phyloP scores from a whole-genome alignment of 768 basidiomycete genomes.

The Tylopilus cervinicoccineus region DNA sequence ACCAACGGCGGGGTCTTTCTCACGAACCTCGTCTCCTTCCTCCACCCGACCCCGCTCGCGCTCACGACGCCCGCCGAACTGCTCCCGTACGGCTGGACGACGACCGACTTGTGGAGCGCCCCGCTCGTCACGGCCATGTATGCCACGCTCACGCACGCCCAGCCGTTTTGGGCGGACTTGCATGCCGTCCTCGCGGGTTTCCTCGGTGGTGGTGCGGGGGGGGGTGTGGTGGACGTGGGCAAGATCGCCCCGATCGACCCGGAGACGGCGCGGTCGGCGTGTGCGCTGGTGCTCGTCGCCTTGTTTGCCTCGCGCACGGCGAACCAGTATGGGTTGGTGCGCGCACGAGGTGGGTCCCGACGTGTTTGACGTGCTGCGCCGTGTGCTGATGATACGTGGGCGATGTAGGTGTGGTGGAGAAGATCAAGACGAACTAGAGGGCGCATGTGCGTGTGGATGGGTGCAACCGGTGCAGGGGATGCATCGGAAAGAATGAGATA shows the following conservation, averaged over 20 bases:
- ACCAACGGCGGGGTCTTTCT: slow-evolving; percentile 84
- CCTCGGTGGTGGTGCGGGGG: too few relatives aligned
- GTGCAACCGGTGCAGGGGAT: background rate
- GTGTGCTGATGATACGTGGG: too few relatives aligned
- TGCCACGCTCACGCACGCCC: slow-evolving; percentile 79
- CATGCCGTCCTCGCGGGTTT: slow-evolving; percentile 46
- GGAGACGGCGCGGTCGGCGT: slow-evolving; percentile 66
- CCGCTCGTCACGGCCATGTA: slow-evolving; percentile 74
- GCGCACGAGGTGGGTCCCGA: slow-evolving; percentile 13
- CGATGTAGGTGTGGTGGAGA: slow-evolving; percentile 14
- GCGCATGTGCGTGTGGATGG: background rate
- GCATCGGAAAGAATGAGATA: background rate
- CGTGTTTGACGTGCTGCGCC: background rate
- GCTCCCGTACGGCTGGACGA: slow-evolving; percentile 79
- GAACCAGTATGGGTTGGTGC: slow-evolving; percentile 50
- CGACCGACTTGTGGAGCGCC: slow-evolving; percentile 82
- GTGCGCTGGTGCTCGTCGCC: slow-evolving; percentile 57
- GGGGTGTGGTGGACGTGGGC: slow-evolving; percentile 18
- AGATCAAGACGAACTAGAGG: slow-evolving; percentile 27
- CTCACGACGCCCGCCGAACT: slow-evolving; percentile 80
- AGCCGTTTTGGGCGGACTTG: slow-evolving; percentile 74
- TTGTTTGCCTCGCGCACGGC: slow-evolving; percentile 63
- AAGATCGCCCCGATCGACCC: slow-evolving; percentile 50
- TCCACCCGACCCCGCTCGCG: slow-evolving; percentile 64
- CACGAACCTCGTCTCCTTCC: slow-evolving; percentile 67